Base-by-base conservation (phyloP, 257 asterid species). In the Solanum raphanifolium region DNA sequence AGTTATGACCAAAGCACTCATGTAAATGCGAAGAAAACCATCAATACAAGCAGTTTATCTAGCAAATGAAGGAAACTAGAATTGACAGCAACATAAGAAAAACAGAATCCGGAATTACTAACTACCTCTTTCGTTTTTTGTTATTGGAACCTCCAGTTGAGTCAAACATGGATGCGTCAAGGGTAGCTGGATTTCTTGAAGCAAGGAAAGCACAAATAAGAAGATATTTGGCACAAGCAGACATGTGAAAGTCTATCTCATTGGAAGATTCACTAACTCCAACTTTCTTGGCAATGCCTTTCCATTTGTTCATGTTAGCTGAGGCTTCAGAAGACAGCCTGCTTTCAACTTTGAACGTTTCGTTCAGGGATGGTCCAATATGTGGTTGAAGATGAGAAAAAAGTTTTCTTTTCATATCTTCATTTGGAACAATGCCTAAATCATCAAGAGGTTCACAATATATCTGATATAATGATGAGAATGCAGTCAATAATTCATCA, bases 151-250 rank as follows among this genome's bases (percentile, higher is more conserved):
- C 99, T 68, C 99, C 99, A 6, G 98, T 96, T 88, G 99, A 95
- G 92, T 97, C 99, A 84, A 97, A 97, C 69, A 97, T 90, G 9
- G 99, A 93, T 48, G 98, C 99, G 88, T 96, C 99, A 74, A 97
- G 99, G 31, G 99, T 97, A 68, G 99, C 99, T 48, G 99, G 99
- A 91, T 97, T 97, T 92, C 96, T 92, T 78, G 99, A 97, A 87
- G 99, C 98, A 89, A 97, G 94, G 91, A 95, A 97, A 84, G 98
- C 98, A 85, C 98, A 96, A 90, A 97, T 92, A 72, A 97, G 98
- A 84, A 96, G 94, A 92, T 96, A 97, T 52, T 93, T 97, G 43
- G 98, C 96, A 89, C 98, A 94, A 88, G 92, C 92, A 74, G 99
- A 95, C 98, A 97, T 93, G 87, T 95, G 98, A 89, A 96, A 93